Evolutionary conservation across 805 yeast genomes (phyloP).

Genomic region (Teunomyces panamensis): DNA sequence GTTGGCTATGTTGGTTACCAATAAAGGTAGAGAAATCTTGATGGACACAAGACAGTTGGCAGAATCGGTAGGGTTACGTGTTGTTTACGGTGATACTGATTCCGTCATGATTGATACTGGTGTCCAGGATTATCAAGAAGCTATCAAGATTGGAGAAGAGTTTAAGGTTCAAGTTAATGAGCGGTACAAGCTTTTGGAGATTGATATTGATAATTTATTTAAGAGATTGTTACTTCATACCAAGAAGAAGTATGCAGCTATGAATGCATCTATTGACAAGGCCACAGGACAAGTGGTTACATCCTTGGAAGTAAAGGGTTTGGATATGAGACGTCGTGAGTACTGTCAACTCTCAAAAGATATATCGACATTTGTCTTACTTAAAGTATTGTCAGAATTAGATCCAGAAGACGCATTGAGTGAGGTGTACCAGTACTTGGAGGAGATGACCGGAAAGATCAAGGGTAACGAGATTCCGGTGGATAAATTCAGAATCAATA

Average conservation of each 20-base stretch:
- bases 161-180: conserved; percentile 87
- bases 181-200: conserved; percentile 80
- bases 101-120: conserved; percentile 98
- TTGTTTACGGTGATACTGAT: conserved; percentile 97
- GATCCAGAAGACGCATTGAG: conserved; percentile 76
- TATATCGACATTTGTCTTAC: conserved; percentile 70
- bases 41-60: conserved; percentile 92
- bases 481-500: conserved; percentile 74
- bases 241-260: conserved; percentile 97
- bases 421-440: conserved; percentile 70
- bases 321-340: conserved; percentile 96
- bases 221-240: conserved; percentile 81
- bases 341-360: conserved; percentile 91
- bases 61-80: conserved; percentile 75
- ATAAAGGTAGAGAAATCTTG: conserved; percentile 91
- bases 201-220: conserved; percentile 93
- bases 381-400: conserved; percentile 64
- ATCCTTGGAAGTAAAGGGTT: conserved; percentile 85
- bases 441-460: conserved; percentile 54
- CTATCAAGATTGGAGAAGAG: conserved; percentile 76
- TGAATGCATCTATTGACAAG: conserved; percentile 53
- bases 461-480: conserved; percentile 60
- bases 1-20: conserved; percentile 91
- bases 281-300: conserved; percentile 53
- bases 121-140: conserved; percentile 63